These are phyloP conservation scores for Vicia villosa DNA, from an alignment of 306 rosid species.

Conservation along the genomic window DNA sequence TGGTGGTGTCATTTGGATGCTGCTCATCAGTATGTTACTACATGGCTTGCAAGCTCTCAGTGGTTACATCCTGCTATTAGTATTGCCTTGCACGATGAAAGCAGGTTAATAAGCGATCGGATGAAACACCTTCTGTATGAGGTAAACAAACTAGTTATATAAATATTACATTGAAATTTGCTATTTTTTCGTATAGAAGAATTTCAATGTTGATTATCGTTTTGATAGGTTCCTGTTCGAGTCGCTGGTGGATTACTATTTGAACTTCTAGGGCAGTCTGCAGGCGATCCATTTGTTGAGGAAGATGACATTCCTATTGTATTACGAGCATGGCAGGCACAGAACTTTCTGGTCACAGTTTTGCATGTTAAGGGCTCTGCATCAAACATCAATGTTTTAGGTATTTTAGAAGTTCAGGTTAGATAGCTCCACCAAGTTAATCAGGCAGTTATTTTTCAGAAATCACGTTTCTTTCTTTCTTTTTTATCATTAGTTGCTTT, in stretches of 20 bases:
- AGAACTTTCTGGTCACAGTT: constrained; percentile 76
- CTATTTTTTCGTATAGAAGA: not conserved
- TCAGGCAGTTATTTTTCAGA: not conserved
- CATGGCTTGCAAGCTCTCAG: constrained; percentile 76
- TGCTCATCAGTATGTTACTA: constrained; percentile 53
- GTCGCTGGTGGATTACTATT: constrained; percentile 91
- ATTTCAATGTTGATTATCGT: constrained; percentile 3
- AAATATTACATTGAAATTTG: not conserved
- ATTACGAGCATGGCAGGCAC: constrained; percentile 91
- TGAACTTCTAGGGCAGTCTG: constrained; percentile 91
- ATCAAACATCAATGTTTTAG: constrained; percentile 67
- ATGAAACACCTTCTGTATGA: constrained; percentile 89
- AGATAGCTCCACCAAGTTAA: constrained; percentile 15
- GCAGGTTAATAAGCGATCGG: constrained; percentile 72
- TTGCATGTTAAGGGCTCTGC: constrained; percentile 76
- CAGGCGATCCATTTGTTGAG: constrained; percentile 73
- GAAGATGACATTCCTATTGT: constrained; percentile 94
- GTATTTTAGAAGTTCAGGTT: constrained; percentile 94
- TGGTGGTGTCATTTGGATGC: constrained; percentile 98
- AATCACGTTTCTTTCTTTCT: not conserved
- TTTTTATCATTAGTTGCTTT: constrained; percentile 22
- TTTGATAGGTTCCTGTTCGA: constrained; percentile 77
- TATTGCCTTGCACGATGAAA: constrained; percentile 75
- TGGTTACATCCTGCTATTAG: constrained; percentile 93
- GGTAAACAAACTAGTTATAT: constrained; percentile 43